Evolutionary conservation across 2,329 filamentous ascomycete genomes (phyloP).

Genomic region (Mycosphaerelloides madeirae): DNA sequence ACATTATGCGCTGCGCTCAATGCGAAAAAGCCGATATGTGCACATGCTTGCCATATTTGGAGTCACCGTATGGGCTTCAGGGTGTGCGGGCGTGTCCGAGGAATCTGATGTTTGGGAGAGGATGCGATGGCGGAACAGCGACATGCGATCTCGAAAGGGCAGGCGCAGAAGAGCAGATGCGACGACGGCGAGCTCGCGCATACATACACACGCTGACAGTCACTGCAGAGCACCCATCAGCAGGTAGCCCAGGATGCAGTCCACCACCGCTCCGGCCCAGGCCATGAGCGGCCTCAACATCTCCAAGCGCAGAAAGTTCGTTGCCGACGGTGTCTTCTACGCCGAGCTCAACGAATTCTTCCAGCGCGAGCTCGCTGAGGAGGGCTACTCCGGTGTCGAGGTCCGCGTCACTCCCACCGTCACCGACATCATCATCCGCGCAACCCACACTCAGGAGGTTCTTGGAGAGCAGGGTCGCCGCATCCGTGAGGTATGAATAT

Average conservation of each 20-base stretch:
- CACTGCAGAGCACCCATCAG: constrained; percentile 2
- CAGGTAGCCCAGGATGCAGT: constrained; percentile 20
- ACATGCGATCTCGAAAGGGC: not conserved
- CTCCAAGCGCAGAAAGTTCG: constrained; percentile 78
- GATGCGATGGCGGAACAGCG: not conserved
- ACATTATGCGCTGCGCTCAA: no score
- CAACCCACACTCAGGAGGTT: constrained; percentile 99
- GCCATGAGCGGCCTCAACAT: constrained; percentile 45
- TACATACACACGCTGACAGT: not conserved
- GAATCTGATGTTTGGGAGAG: not conserved
- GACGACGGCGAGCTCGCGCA: not conserved
- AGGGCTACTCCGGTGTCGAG: constrained; percentile 99
- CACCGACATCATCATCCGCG: constrained; percentile 99
- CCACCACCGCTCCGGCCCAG: constrained; percentile 20
- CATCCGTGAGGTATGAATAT: constrained; percentile 68
- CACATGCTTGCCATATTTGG: no score
- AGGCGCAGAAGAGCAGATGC: not conserved
- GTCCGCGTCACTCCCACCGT: constrained; percentile 99
- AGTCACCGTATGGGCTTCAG: no score
- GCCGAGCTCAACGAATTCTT: constrained; percentile 99
- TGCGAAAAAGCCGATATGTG: no score
- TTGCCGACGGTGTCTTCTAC: constrained; percentile 96
- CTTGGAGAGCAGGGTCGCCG: constrained; percentile 99
- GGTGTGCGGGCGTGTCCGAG: no score
- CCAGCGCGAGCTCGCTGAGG: constrained; percentile 99